phyloP scores from a whole-genome alignment of 2,329 filamentous ascomycete species.

The Atkinsonella hypoxylon region DNA sequence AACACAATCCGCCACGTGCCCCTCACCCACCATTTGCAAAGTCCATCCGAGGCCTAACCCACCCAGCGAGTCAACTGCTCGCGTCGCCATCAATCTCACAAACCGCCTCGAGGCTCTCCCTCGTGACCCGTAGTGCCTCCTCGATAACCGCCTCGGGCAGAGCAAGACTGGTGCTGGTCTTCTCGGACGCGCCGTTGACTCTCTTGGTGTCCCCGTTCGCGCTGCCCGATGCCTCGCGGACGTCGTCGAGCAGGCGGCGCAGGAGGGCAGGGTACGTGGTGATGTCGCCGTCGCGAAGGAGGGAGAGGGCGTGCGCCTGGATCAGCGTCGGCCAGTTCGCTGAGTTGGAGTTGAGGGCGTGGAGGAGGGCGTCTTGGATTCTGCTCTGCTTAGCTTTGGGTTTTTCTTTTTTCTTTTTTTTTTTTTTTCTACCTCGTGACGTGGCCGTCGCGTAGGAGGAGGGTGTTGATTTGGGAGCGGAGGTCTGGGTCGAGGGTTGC shows the following conservation, averaged over 20 bases:
- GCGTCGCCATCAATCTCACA: constrained; percentile 24
- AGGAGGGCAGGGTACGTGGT: constrained; percentile 51
- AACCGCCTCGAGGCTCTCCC: constrained; percentile 44
- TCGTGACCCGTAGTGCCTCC: constrained; percentile 47
- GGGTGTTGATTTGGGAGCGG: constrained; percentile 48
- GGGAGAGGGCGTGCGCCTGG: constrained; percentile 45
- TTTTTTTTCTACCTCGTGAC: constrained; percentile 51
- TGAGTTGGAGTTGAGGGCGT: constrained; percentile 45
- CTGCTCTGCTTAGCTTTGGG: too few relatives aligned
- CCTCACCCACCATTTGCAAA: too few relatives aligned
- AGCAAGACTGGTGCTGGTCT: constrained; percentile 32
- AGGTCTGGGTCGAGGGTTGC: constrained; percentile 51
- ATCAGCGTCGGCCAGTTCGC: constrained; percentile 52
- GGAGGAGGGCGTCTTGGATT: constrained; percentile 53
- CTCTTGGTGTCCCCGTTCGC: constrained; percentile 21
- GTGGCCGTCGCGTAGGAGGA: constrained; percentile 46
- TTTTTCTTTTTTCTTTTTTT: too few relatives aligned
- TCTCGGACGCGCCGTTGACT: constrained; percentile 16
- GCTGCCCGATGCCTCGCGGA: constrained; percentile 37
- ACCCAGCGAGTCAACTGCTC: constrained; percentile 5
- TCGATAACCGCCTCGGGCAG: constrained; percentile 48
- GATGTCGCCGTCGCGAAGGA: constrained; percentile 48
- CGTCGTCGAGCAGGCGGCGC: constrained; percentile 48
- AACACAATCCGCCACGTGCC: background rate
- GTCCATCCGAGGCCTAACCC: too few relatives aligned